Percentiles rank a stretch among this genome's conserved stretches.
Evolutionary conservation across 306 rosid genomes (phyloP).

Genomic region (Medicago ruthenica): DNA sequence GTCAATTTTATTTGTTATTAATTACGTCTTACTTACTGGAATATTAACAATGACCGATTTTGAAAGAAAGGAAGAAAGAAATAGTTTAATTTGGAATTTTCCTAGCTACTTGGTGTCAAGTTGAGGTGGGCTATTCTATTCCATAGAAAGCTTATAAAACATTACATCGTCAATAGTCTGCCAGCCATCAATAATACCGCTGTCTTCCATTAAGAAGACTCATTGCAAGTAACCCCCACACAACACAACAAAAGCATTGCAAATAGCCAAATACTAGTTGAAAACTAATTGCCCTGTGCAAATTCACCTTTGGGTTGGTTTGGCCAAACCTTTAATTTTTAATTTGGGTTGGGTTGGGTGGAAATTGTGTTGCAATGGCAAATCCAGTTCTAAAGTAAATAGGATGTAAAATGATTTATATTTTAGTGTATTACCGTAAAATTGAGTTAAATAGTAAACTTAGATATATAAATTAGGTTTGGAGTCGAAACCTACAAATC

Average conservation of each 20-base stretch:
- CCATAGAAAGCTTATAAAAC: background rate
- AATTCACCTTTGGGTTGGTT: background rate
- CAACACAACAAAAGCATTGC: background rate
- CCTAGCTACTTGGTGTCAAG: constrained; percentile 6
- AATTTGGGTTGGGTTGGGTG: too few species aligned
- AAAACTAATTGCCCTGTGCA: constrained; percentile 2
- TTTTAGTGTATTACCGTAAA: background rate
- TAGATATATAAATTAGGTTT: too few species aligned
- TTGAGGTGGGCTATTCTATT: constrained; percentile 8
- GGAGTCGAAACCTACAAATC: too few species aligned
- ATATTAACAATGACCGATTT: constrained; percentile 28
- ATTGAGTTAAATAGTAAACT: too few species aligned
- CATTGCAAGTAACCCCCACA: background rate
- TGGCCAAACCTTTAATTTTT: too few species aligned
- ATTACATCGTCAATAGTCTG: constrained; percentile 1
- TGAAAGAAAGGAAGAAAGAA: background rate
- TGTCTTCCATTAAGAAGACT: constrained; percentile 20
- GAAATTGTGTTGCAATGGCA: too few species aligned
- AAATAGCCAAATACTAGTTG: background rate
- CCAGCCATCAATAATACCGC: constrained; percentile 20
- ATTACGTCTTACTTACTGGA: background rate
- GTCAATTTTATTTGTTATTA: constrained; percentile 24
- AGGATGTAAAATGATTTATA: background rate
- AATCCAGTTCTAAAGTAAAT: too few species aligned
- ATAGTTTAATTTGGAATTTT: constrained; percentile 29